phyloP scores from a whole-genome alignment of 768 basidiomycete species.

The Tulasnella sp. region DNA sequence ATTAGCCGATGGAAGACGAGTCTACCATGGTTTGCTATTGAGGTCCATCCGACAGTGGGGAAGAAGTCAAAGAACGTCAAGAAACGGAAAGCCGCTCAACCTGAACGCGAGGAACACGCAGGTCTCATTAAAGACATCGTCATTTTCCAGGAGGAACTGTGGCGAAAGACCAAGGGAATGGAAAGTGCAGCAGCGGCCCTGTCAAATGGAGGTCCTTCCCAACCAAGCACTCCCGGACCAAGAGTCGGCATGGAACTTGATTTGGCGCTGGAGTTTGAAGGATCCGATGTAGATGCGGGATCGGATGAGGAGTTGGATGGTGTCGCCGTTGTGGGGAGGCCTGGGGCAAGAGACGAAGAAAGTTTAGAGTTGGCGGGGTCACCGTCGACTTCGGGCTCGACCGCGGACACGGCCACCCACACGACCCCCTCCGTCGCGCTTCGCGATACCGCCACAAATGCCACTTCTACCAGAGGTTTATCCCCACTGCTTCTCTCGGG shows the following conservation, averaged over 20 bases:
- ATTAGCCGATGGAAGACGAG: slow-evolving; percentile 57
- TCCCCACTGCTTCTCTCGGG: neutral
- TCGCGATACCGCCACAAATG: slow-evolving; percentile 12
- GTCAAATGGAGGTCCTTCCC: slow-evolving; percentile 10
- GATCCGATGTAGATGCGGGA: slow-evolving; percentile 37
- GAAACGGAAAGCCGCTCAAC: slow-evolving; percentile 38
- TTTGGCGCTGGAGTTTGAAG: slow-evolving; percentile 38
- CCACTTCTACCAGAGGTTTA: neutral
- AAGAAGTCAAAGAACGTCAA: slow-evolving; percentile 8
- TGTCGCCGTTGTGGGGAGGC: slow-evolving; percentile 28
- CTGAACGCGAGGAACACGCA: slow-evolving; percentile 40
- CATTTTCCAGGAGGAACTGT: slow-evolving; percentile 62
- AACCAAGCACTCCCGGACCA: neutral
- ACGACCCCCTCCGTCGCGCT: slow-evolving; percentile 8
- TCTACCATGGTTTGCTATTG: slow-evolving; percentile 62
- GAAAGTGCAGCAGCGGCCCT: slow-evolving; percentile 13
- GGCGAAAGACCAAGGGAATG: slow-evolving; percentile 38
- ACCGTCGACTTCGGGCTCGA: slow-evolving; percentile 12
- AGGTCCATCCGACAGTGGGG: slow-evolving; percentile 21
- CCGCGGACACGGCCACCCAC: slow-evolving; percentile 19
- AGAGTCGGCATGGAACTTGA: neutral
- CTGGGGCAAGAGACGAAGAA: slow-evolving; percentile 18
- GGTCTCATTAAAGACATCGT: slow-evolving; percentile 65
- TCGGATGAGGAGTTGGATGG: slow-evolving; percentile 39
- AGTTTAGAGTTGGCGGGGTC: slow-evolving; percentile 23